These are phyloP conservation scores for Hanseniaspora osmophila DNA, from an alignment of 805 yeast species.

Conservation along the genomic window DNA sequence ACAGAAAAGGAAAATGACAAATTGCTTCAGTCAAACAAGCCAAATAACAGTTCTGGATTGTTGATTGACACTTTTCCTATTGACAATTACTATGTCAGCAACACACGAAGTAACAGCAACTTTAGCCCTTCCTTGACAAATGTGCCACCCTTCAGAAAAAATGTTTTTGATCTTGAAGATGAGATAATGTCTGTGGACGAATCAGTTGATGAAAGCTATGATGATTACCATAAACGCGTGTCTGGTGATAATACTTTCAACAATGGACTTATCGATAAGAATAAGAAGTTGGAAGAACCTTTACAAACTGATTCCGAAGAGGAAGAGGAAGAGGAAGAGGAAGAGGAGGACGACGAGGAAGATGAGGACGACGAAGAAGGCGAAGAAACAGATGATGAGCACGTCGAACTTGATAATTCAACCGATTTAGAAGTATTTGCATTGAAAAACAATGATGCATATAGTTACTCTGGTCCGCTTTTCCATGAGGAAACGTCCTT, in stretches of 20 bases:
- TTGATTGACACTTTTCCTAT: constrained; percentile 1
- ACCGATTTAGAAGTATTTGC: constrained; percentile 19
- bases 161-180: constrained; percentile 20
- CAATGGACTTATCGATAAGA: too few species aligned
- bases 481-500: constrained; percentile 45
- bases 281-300: too few species aligned
- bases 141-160: constrained; percentile 6
- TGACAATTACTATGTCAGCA: neutral
- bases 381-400: constrained; percentile 15
- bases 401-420: constrained; percentile 15
- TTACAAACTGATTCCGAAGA: constrained; percentile 1
- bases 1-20: neutral
- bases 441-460: constrained; percentile 27
- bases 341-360: constrained; percentile 10
- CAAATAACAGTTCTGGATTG: constrained; percentile 2
- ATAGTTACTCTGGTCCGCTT: constrained; percentile 47
- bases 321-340: constrained; percentile 10
- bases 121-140: neutral
- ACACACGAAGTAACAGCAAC: neutral
- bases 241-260: constrained; percentile 1
- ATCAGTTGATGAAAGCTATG: constrained; percentile 16
- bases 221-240: constrained; percentile 5
- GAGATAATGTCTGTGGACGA: constrained; percentile 35
- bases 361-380: constrained; percentile 22
- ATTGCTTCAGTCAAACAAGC: neutral